Conservation (phyloP, 2,329 filamentous ascomycete species). For the Trichophyton schoenleinii region DNA sequence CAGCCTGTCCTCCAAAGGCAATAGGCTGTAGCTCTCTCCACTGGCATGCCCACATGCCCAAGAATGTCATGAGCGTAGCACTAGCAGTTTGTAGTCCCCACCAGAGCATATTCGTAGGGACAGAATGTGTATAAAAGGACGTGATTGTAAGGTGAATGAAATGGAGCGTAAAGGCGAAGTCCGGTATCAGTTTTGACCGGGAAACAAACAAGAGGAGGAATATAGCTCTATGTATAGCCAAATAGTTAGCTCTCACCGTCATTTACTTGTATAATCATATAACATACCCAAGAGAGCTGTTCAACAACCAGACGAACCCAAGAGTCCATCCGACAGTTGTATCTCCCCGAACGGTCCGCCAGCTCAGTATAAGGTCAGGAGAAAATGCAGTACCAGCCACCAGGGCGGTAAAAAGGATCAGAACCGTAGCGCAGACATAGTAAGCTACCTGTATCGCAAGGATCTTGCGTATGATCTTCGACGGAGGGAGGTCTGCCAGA, state of each 20-base stretch:
- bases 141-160: constrained; percentile 67
- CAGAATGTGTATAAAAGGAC: constrained; percentile 60
- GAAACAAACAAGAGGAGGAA: constrained; percentile 72
- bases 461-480: constrained; percentile 56
- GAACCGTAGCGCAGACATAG: constrained; percentile 47
- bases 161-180: constrained; percentile 85
- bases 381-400: constrained; percentile 51
- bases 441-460: constrained; percentile 51
- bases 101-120: constrained; percentile 75
- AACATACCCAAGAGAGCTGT: constrained; percentile 50
- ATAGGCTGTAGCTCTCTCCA: constrained; percentile 84
- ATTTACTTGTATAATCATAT: neutral
- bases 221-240: constrained; percentile 48
- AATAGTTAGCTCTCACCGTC: neutral
- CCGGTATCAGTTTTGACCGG: constrained; percentile 84
- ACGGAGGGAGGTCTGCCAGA: constrained; percentile 52
- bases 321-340: constrained; percentile 59
- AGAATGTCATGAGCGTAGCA: constrained; percentile 49
- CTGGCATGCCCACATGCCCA: constrained; percentile 83
- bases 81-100: constrained; percentile 59
- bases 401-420: constrained; percentile 56
- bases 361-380: constrained; percentile 49
- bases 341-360: constrained; percentile 52
- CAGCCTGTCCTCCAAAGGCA: constrained; percentile 52
- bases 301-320: constrained; percentile 55